phyloP scores from a whole-genome alignment of 2,329 filamentous ascomycete genomes.

The Claviceps africana region DNA sequence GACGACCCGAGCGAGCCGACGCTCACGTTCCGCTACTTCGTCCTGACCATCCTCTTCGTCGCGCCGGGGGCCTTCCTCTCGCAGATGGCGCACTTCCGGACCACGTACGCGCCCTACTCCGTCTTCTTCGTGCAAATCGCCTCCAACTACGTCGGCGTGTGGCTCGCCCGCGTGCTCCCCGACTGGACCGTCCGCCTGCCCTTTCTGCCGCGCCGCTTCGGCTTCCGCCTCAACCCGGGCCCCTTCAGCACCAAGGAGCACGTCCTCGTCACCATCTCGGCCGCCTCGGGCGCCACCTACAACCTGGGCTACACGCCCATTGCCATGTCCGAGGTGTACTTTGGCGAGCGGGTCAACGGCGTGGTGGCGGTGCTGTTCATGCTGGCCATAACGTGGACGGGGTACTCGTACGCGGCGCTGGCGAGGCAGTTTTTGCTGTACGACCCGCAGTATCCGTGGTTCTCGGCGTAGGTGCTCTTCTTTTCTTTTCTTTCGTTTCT shows the following conservation, averaged over 20 bases:
- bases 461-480: slow-evolving; percentile 21
- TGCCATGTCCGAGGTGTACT: slow-evolving; percentile 42
- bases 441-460: slow-evolving; percentile 32
- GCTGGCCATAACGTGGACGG: slow-evolving; percentile 40
- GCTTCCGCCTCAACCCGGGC: slow-evolving; percentile 40
- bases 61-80: slow-evolving; percentile 43
- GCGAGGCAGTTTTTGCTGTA: slow-evolving; percentile 43
- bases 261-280: slow-evolving; percentile 40
- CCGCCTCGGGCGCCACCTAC: slow-evolving; percentile 37
- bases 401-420: slow-evolving; percentile 44
- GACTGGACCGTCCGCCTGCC: slow-evolving; percentile 32
- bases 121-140: slow-evolving; percentile 49
- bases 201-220: slow-evolving; percentile 23
- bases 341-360: slow-evolving; percentile 35
- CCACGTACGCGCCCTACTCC: slow-evolving; percentile 43
- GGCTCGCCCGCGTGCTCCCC: slow-evolving; percentile 37
- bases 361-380: slow-evolving; percentile 46
- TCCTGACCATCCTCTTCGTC: slow-evolving; percentile 40
- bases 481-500: background rate
- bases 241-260: slow-evolving; percentile 45
- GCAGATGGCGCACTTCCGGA: slow-evolving; percentile 41
- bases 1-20: slow-evolving; percentile 42
- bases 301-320: slow-evolving; percentile 38
- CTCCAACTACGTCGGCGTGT: slow-evolving; percentile 38
- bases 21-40: slow-evolving; percentile 45